Conservation (phyloP, 1,284 basidiomycete genomes). For the Macrocybe sp. region DNA sequence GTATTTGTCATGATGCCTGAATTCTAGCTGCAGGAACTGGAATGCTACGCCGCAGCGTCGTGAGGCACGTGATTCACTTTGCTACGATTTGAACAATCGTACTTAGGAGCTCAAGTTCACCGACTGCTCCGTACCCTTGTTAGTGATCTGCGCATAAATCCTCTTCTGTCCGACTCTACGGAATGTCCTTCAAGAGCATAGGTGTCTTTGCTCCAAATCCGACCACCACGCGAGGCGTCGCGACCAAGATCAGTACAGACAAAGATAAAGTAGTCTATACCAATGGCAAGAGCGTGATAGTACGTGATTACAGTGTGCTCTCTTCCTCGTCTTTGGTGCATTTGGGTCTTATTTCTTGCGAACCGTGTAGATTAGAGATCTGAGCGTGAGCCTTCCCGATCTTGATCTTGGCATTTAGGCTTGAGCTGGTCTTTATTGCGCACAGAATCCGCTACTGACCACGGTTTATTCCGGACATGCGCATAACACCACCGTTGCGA, state of each 20-base stretch:
- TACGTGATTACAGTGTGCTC: slow-evolving; percentile 36
- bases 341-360: not conserved
- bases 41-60: too few species aligned
- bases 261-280: slow-evolving; percentile 87
- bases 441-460: slow-evolving; percentile 53
- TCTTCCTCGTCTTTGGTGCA: slow-evolving; percentile 15
- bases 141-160: not conserved
- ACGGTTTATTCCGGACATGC: slow-evolving; percentile 76
- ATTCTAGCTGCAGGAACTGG: too few species aligned
- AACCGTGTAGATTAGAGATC: slow-evolving; percentile 39
- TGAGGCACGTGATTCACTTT: slow-evolving; percentile 2
- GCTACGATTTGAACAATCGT: not conserved
- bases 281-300: slow-evolving; percentile 83
- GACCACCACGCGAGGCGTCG: slow-evolving; percentile 62
- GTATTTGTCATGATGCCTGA: too few species aligned
- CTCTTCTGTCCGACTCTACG: not conserved
- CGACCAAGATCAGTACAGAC: slow-evolving; percentile 80
- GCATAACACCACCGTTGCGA: slow-evolving; percentile 83
- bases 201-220: slow-evolving; percentile 74
- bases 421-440: slow-evolving; percentile 4
- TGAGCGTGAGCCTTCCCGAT: slow-evolving; percentile 31
- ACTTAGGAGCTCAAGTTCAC: not conserved
- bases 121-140: not conserved
- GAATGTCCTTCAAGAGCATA: slow-evolving; percentile 55
- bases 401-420: not conserved